Evolutionary conservation across 495 filamentous ascomycete species (phyloP), one percentile per base, ranked within the genome.

Genomic region (Opeltia flavorubescens): DNA sequence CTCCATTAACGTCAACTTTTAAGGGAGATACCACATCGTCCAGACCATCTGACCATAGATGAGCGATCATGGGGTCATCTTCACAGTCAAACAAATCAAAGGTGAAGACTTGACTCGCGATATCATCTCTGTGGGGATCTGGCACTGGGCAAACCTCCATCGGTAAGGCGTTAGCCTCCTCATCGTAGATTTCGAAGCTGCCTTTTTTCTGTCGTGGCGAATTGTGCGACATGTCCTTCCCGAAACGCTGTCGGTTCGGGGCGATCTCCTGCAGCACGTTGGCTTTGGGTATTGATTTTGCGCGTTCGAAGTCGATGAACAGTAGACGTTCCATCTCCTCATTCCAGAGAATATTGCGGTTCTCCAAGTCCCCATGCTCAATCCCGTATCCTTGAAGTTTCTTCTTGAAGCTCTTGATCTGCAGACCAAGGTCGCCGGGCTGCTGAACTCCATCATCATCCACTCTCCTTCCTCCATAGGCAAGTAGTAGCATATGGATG

Each of bases 401-500:
- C 21, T 29, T 25, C 13, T 26, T 6, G 21, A 29, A 26, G 6
- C 6, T 5, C 11, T 6, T 4, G 4, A 43, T 17, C 21, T 6
- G 12, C 6, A 5, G 8, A 12, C 25, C 40, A 4, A 23, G 9
- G 21, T 18, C 18, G 7, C 6, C 11, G 21, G 18, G 8, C 21
- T 25, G 4, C 5, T 17, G 6, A 5, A 6, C 5, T 20, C 21
- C 4, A 29, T 17, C 12, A 7, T 12, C 23, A 36, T 39, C 25
- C 27, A 48, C 39, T n/a, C 28, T 44, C 38, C 66, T 52, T 2
- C 64, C 63, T 29, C 50, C 70, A 66, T 62, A 74, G 6, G 55
- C 67, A 48, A 75, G 61, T 13, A 75, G 50, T 5, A 70, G 52
- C 55, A 73, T 66, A 47, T 72, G 59, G 27, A 66, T 50, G 46